Conservation (phyloP, 129 eudicot genomes). For the Helichrysum umbraculigerum region DNA sequence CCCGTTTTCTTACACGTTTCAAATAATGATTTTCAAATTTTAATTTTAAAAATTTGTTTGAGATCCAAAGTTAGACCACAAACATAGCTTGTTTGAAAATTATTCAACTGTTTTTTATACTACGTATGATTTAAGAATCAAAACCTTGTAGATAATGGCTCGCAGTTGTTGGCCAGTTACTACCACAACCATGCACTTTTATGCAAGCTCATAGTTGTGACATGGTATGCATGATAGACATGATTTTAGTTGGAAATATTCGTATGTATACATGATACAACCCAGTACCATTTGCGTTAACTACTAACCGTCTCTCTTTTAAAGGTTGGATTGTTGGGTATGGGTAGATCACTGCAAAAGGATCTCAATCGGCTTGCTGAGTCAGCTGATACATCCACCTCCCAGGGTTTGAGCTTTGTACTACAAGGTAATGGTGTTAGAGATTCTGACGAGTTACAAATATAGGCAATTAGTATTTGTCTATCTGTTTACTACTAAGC, state of each 20-base stretch:
- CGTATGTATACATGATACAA: neutral
- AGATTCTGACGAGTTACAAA: neutral
- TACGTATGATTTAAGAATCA: neutral
- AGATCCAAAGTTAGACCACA: neutral
- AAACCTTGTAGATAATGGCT: neutral
- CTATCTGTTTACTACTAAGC: neutral
- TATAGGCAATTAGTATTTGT: neutral
- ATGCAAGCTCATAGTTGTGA: neutral
- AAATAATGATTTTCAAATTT: neutral
- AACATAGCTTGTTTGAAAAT: neutral
- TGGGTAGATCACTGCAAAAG: slow-evolving; percentile 18
- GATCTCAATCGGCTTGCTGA: slow-evolving; percentile 26
- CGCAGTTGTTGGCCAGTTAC: neutral
- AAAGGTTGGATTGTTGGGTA: slow-evolving; percentile 29
- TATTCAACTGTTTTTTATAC: neutral
- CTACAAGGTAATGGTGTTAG: slow-evolving; percentile 15
- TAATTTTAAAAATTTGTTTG: neutral
- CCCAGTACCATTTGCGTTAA: neutral
- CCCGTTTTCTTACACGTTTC: neutral
- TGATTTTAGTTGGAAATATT: too few relatives aligned
- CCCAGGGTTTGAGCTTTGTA: slow-evolving; percentile 19
- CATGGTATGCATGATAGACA: neutral
- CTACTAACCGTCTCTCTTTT: neutral
- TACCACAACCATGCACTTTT: neutral
- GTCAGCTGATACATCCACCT: slow-evolving; percentile 18